Base-by-base conservation (phyloP, 1,139 yeast genomes). In the Diutina neorugosa region DNA sequence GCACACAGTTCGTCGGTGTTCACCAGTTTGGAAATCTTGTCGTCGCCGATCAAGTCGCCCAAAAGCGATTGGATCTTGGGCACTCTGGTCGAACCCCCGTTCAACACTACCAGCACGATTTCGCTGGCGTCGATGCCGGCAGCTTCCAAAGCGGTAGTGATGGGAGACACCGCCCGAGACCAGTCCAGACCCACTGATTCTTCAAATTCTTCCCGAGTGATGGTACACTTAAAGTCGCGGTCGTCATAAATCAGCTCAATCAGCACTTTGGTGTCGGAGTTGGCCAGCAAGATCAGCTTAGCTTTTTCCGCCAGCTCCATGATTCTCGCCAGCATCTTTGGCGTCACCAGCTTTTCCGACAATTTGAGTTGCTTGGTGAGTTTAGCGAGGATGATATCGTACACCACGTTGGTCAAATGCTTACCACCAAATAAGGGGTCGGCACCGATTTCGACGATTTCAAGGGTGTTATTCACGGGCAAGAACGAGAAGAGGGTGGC, bases 1-100 rank as follows among this genome's bases (percentile, higher is more conserved):
- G 90, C 96, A 55, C 89, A 90, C 56, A 97, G 83, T 68, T 93
- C 99, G 68, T 93, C 99, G 0, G 98, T 94, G 66, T 93, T 93
- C 52, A 94, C 96, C 54, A 85, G 88, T 65, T 85, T 90, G n/a
- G 96, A 77, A 52, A 94, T 73, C 54, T 74, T 71, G 2, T 78
- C 82, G 2, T 84, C 84, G 9, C 55, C 56, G 47, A 84, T 69
- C 51, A 86, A 72, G 4, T 77, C 66, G 5, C 69, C 62, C 56
- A 85, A 67, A 54, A 75, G 78, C 51, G 76, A 73, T 66, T 89
- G 95, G 53, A 93, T 84, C 62, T 86, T 78, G 18, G 98, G 98
- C 31, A 90, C 87, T 65, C 99, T 82, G 11, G 94, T 82, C 0
- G 96, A 81, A 0, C 98, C 99, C 58, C 99, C 99, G 54, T 88